phyloP scores from a whole-genome alignment of 164 flowering plant genomes.

The Brasenia schreberi region DNA sequence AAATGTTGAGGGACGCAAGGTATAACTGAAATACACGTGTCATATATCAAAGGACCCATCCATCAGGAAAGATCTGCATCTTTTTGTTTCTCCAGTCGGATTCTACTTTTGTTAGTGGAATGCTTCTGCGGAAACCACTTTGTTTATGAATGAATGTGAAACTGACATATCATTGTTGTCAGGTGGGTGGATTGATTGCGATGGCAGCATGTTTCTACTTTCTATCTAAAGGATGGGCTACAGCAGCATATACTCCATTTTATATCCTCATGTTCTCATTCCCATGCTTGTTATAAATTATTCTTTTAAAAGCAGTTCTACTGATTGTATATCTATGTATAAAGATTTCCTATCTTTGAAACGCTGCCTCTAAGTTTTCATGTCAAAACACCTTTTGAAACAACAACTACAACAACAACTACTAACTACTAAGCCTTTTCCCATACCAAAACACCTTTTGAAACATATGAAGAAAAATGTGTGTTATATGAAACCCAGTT shows the following conservation, averaged over 20 bases:
- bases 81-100: background rate
- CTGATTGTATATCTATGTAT: background rate
- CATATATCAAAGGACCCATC: background rate
- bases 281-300: background rate
- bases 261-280: conserved; percentile 54
- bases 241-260: conserved; percentile 60
- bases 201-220: conserved; percentile 82
- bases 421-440: no score
- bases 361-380: background rate
- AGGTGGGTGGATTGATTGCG: conserved; percentile 89
- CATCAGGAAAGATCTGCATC: background rate
- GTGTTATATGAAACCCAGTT: background rate
- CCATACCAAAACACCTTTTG: background rate
- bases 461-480: no score
- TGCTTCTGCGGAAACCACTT: background rate
- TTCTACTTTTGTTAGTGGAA: background rate
- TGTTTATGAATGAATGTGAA: background rate
- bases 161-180: conserved; percentile 5
- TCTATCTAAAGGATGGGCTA: conserved; percentile 89
- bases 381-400: no score
- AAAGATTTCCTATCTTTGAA: background rate
- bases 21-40: no score
- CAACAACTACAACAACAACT: no score
- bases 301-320: background rate
- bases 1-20: no score